These are phyloP conservation scores for Nothophaeocryptopus gaeumannii DNA, from an alignment of 2,329 filamentous ascomycete genomes.

Conservation along the genomic window DNA sequence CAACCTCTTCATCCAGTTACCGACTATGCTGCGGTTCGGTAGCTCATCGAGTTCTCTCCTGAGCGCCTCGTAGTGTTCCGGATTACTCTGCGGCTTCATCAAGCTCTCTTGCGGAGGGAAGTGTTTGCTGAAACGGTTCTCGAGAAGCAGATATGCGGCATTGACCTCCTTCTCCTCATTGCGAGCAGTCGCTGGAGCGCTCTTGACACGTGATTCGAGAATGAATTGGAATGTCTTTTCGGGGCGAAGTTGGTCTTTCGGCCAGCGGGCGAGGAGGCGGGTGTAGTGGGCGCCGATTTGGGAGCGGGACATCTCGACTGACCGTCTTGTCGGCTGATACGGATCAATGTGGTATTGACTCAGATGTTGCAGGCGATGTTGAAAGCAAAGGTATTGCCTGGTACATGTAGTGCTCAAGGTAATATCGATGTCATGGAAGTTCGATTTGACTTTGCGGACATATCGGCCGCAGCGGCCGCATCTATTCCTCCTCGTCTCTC, in stretches of 20 bases:
- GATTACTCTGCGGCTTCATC: constrained; percentile 51
- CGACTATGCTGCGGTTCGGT: constrained; percentile 48
- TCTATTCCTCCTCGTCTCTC: not conserved
- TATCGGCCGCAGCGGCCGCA: no score
- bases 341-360: not conserved
- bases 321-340: not conserved
- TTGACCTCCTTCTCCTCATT: constrained; percentile 51
- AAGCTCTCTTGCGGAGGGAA: constrained; percentile 49
- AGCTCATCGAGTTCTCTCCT: constrained; percentile 53
- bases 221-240: constrained; percentile 45
- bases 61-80: constrained; percentile 53
- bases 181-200: constrained; percentile 26
- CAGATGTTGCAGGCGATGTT: not conserved
- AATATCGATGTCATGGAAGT: constrained; percentile 7
- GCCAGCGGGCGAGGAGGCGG: constrained; percentile 51
- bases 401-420: not conserved
- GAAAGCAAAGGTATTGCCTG: no score
- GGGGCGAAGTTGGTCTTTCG: constrained; percentile 50
- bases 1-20: constrained; percentile 45
- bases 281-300: constrained; percentile 48
- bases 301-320: constrained; percentile 3
- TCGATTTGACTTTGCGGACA: not conserved
- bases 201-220: constrained; percentile 43
- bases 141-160: constrained; percentile 59
- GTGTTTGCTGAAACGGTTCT: constrained; percentile 55